Percentiles rank a stretch among this genome's conserved stretches.
phyloP scores from a whole-genome alignment of 805 yeast genomes.

The Schizosaccharomyces cryophilus region DNA sequence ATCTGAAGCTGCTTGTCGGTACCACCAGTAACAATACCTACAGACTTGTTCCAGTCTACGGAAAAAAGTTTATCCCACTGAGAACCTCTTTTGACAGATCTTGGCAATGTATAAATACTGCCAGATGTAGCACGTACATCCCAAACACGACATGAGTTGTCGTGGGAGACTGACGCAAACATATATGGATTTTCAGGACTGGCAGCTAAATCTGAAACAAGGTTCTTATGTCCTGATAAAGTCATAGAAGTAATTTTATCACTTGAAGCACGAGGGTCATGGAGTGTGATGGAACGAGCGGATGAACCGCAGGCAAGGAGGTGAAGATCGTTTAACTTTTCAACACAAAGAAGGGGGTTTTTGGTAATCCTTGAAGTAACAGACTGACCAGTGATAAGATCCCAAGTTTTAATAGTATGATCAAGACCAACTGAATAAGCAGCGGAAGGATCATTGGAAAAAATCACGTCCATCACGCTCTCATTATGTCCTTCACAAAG shows the following conservation, averaged over 20 bases:
- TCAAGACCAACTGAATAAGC: slow-evolving; percentile 90
- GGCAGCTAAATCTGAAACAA: slow-evolving; percentile 56
- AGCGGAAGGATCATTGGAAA: slow-evolving; percentile 57
- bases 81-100: slow-evolving; percentile 24
- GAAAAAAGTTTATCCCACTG: slow-evolving; percentile 49
- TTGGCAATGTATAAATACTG: slow-evolving; percentile 46
- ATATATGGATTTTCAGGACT: slow-evolving; percentile 58
- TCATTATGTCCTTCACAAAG: slow-evolving; percentile 58
- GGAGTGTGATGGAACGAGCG: slow-evolving; percentile 86
- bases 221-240: slow-evolving; percentile 71
- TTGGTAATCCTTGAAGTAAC: slow-evolving; percentile 76
- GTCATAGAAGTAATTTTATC: slow-evolving; percentile 37
- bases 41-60: slow-evolving; percentile 55
- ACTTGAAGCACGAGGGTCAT: slow-evolving; percentile 53
- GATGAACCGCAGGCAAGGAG: slow-evolving; percentile 83
- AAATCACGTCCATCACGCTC: slow-evolving; percentile 67
- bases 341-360: slow-evolving; percentile 54
- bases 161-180: slow-evolving; percentile 83
- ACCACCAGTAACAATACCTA: slow-evolving; percentile 82
- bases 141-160: slow-evolving; percentile 89
- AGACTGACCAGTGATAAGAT: slow-evolving; percentile 59
- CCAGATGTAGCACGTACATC: slow-evolving; percentile 61
- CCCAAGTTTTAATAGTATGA: slow-evolving; percentile 92
- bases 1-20: slow-evolving; percentile 82
- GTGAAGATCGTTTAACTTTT: slow-evolving; percentile 39